A percentile compares a stretch with the other conserved stretches of the same genome.
Evolutionary conservation across 345 rosid species (phyloP).

Genomic region (Eucalyptus pumila): DNA sequence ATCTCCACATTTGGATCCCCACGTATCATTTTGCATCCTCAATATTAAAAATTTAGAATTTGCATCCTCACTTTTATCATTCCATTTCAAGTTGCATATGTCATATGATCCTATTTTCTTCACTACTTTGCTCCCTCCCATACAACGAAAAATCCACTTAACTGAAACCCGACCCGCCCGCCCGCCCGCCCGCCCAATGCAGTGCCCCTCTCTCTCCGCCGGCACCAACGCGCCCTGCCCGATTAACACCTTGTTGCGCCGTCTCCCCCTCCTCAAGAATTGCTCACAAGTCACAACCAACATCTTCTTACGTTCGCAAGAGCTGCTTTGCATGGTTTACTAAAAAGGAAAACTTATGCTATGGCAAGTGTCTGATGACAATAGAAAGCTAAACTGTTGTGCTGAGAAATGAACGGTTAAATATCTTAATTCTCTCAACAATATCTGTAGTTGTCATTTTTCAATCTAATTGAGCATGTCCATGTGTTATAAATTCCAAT

Average conservation of each 20-base stretch:
- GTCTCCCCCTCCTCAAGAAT: not conserved
- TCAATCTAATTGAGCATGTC: not conserved
- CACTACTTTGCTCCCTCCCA: not conserved
- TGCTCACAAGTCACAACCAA: not conserved
- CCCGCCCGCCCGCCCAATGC: not conserved
- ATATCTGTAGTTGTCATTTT: not conserved
- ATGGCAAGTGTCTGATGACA: not conserved
- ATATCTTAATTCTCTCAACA: not conserved
- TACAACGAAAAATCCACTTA: not conserved
- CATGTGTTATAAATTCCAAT: fast-evolving
- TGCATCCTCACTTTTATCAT: not conserved
- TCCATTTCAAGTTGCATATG: not conserved
- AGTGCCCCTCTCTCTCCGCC: not conserved
- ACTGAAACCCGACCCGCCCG: not conserved
- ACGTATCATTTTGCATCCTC: not conserved
- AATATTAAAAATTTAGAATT: not conserved
- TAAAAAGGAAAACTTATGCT: not conserved
- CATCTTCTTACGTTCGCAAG: not conserved
- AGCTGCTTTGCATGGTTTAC: not conserved
- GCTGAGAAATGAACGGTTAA: not conserved
- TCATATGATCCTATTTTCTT: not conserved
- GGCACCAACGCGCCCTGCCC: not conserved
- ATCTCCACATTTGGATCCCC: not conserved
- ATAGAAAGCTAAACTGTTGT: not conserved
- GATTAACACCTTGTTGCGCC: not conserved